Evolutionary conservation across 768 basidiomycete species (phyloP).

Genomic region (Termitomyces titanicus): DNA sequence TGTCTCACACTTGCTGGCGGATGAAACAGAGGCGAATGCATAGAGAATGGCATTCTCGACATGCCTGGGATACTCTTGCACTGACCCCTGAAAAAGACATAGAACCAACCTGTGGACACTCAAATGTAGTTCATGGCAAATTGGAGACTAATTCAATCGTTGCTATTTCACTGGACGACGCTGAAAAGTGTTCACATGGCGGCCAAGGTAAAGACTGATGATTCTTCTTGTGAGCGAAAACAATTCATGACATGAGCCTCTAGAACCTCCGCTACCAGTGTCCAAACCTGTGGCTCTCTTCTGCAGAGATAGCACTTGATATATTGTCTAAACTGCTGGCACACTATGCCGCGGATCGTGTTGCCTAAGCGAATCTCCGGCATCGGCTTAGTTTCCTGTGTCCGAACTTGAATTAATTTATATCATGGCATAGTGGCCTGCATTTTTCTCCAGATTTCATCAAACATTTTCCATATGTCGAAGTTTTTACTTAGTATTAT

Average conservation of each 20-base stretch:
- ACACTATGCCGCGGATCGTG: no score
- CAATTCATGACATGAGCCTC: background rate
- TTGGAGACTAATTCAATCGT: background rate
- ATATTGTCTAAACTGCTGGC: no score
- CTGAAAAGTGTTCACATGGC: background rate
- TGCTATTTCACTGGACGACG: background rate
- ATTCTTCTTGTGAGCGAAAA: background rate
- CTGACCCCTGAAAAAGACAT: background rate
- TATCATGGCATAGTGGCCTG: no score
- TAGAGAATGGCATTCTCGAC: slow-evolving; percentile 4
- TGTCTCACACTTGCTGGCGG: slow-evolving; percentile 7
- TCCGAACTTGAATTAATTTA: no score
- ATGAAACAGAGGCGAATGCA: background rate
- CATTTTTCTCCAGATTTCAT: no score
- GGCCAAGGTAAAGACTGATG: background rate
- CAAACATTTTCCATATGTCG: no score
- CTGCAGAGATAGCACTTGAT: no score
- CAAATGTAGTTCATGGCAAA: background rate
- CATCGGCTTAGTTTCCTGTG: no score
- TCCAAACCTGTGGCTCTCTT: background rate
- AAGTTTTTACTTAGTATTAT: no score
- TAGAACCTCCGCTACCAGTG: background rate
- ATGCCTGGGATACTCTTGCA: slow-evolving; percentile 5
- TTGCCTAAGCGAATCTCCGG: no score
- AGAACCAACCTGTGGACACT: background rate